Evolutionary conservation across 2,329 filamentous ascomycete genomes (phyloP), one percentile per base, ranked within the genome.

Genomic region (Colletotrichum sp.): DNA sequence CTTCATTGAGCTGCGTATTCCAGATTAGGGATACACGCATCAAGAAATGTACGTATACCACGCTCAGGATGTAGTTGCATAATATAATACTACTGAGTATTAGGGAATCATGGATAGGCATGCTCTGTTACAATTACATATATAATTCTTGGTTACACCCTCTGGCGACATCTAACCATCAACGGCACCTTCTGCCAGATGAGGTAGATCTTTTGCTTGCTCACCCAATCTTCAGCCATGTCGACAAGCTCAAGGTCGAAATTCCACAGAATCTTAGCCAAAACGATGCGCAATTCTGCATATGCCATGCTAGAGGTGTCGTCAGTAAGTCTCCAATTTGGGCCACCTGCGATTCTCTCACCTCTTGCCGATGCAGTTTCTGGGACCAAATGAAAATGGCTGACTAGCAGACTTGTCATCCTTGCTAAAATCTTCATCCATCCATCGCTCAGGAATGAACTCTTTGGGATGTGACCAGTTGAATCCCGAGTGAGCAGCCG

Each of bases 331-430:
- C 39, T 27, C n/a, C 39, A 4, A 15, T 13, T 28, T 39, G 30
- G 6, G 25, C 25, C 25, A 25, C 25, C 25, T 8, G 30, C 61
- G 3, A 44, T 2, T 13, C 48, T 19, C 19, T 80, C 81, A 88
- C 86, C 89, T 89, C 73, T 83, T 83, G 2, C 89, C 89, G 36
- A 90, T 82, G 74, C 89, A 90, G 64, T 89, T 88, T 2, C 89
- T 81, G 7, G 88, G 85, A 0, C 89, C 88, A 5, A 87, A 67
- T 8, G 85, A 85, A 75, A 91, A 90, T 1, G 89, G 86, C 79
- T 90, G 86, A 69, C 88, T 82, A 2, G 83, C 84, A 1, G 86
- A 84, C n/a, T 55, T 74, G 25, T 74, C 68, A 8, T 71, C 68
- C 1, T 19, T 39, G 15, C 8, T 13, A 19, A 66, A 71, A 1